Conservation (phyloP, 1,284 basidiomycete genomes). For the Sporisorium exsertum region DNA sequence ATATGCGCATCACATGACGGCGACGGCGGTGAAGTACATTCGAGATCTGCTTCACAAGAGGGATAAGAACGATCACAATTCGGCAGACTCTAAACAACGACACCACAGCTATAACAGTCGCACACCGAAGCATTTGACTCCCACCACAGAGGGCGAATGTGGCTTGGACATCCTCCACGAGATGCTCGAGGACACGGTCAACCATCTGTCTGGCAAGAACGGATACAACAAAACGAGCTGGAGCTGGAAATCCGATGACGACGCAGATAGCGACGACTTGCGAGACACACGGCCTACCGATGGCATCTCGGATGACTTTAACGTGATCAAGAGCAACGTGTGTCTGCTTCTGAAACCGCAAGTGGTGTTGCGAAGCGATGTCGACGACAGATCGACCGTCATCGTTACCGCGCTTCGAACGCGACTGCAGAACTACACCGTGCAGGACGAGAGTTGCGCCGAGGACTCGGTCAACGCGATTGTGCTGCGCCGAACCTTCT, state of each 20-base stretch:
- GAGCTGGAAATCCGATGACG: conserved; percentile 25
- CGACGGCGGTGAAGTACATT: conserved; percentile 71
- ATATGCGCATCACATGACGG: conserved; percentile 88
- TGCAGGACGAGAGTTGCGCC: conserved; percentile 82
- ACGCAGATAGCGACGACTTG: conserved; percentile 3
- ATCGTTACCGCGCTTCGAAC: conserved; percentile 85
- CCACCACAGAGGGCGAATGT: conserved; percentile 6
- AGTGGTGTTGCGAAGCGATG: conserved; percentile 81
- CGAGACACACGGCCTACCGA: conserved; percentile 42
- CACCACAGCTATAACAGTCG: neutral
- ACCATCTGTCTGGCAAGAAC: conserved; percentile 45
- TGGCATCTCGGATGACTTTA: conserved; percentile 70
- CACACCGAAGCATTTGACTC: conserved; percentile 12
- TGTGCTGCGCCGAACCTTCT: conserved; percentile 85
- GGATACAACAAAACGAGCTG: conserved; percentile 35
- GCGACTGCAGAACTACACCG: conserved; percentile 82
- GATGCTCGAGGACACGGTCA: conserved; percentile 62
- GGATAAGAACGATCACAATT: conserved; percentile 20
- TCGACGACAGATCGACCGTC: conserved; percentile 76
- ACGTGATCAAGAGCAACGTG: conserved; percentile 77
- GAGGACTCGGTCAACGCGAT: conserved; percentile 87
- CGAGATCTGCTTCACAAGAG: conserved; percentile 55
- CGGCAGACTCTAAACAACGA: neutral
- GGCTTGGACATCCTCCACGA: conserved; percentile 62
- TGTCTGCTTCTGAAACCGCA: conserved; percentile 91